Evolutionary conservation across 2,329 filamentous ascomycete species (phyloP), one percentile per base, ranked within the genome.

Genomic region (Juglanconis oblonga): DNA sequence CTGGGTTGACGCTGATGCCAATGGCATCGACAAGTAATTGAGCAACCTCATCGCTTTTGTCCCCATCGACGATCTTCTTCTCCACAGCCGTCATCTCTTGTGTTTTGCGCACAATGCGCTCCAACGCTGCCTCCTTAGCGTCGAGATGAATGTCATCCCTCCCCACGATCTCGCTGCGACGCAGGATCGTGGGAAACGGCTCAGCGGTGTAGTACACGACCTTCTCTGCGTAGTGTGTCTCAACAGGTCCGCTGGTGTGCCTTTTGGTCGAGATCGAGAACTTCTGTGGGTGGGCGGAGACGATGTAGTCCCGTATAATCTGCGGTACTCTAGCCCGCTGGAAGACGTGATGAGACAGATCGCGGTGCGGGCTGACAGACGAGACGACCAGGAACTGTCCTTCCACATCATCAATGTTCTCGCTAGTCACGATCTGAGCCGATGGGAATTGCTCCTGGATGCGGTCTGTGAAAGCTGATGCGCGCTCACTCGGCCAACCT

Each of bases 381-480:
- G 86, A 94, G 59, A 98, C 86, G 57, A 95, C 87, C 56, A 98
- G 72, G 74, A 91, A 97, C 68, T 98, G 94, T 11, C 94, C 94
- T 74, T 98, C 94, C 1, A 94, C 84, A 67, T 95, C 91, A 62
- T 93, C 89, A 10, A 87, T 81, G 55, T 86, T 80, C 33, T 87
- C 86, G 35, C 82, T 81, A 3, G 86, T 87, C 47, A 96, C 79
- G 61, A 97, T 88, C 68, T 95, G 90, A 3, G 94, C 93, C 2
- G 89, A 80, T 3, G 93, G 94, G 70, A 96, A 92, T 68, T 96
- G 88, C 72, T 93, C 89, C 70, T 96, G 93, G 85, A 98, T 91
- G 53, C 91, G 89, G 71, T 97, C 93, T 1, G 91, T 91, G 68
- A 98, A 98, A 4, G 87, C 87, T 1, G 87, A 85, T 45, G 91